Evolutionary conservation across 192 early-diverging fungal genomes (phyloP).

Genomic region (Entophlyctis luteolus): DNA sequence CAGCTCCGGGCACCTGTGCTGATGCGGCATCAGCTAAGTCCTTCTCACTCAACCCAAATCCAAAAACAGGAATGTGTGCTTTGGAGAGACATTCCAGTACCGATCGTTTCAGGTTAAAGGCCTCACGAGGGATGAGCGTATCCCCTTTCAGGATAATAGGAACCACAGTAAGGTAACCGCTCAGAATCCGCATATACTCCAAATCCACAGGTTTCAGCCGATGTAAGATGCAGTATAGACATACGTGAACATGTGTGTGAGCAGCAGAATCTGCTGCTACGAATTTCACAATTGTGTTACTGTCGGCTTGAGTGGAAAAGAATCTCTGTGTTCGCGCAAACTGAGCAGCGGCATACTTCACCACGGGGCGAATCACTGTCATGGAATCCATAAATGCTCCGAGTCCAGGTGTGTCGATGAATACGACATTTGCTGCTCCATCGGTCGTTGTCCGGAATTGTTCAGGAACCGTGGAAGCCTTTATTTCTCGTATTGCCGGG

Average conservation of each 20-base stretch:
- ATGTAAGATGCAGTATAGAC: constrained; percentile 47
- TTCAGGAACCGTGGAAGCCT: constrained; percentile 34
- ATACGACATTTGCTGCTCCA: constrained; percentile 33
- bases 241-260: constrained; percentile 43
- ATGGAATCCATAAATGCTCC: constrained; percentile 41
- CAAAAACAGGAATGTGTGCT: constrained; percentile 56
- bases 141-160: constrained; percentile 69
- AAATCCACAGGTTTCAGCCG: constrained; percentile 68
- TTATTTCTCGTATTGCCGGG: constrained; percentile 5
- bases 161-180: constrained; percentile 46
- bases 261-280: constrained; percentile 29
- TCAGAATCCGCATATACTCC: constrained; percentile 64
- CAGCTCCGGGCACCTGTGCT: constrained; percentile 42
- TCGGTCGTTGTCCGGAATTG: constrained; percentile 20
- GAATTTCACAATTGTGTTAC: constrained; percentile 14
- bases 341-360: constrained; percentile 33
- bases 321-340: constrained; percentile 34
- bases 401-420: constrained; percentile 46
- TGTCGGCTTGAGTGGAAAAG: constrained; percentile 27
- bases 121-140: constrained; percentile 44
- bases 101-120: constrained; percentile 50
- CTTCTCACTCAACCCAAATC: constrained; percentile 49
- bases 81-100: constrained; percentile 49
- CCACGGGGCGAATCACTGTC: constrained; percentile 35
- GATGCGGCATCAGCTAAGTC: constrained; percentile 46